Percentiles rank a stretch among this genome's conserved stretches.
phyloP scores from a whole-genome alignment of 208 protist species.

The Acanthamoeba castellanii region DNA sequence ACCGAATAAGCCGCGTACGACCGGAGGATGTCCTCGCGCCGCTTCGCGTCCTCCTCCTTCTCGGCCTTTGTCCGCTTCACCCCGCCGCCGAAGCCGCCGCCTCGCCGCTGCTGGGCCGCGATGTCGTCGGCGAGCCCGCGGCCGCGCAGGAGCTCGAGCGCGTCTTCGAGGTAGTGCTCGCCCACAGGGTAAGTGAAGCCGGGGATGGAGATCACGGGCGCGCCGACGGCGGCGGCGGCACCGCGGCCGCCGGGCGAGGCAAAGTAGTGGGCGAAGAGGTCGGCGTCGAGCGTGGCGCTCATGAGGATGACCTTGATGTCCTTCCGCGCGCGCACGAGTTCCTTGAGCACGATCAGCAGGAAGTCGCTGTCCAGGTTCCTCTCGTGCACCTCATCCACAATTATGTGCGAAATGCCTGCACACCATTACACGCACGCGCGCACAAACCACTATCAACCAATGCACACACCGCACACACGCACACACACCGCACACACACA shows the following conservation, averaged over 20 bases:
- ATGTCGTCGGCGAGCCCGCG: not conserved
- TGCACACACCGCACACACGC: too few relatives aligned
- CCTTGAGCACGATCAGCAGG: constrained; percentile 85
- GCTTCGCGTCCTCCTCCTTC: constrained; percentile 71
- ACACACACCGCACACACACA: too few relatives aligned
- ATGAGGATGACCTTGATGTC: constrained; percentile 90
- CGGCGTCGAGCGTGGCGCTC: constrained; percentile 88
- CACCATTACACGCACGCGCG: not conserved
- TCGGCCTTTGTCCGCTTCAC: constrained; percentile 38
- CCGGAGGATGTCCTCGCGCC: not conserved
- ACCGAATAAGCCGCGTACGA: constrained; percentile 9
- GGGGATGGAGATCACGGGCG: constrained; percentile 38
- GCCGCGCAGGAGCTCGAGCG: constrained; percentile 30
- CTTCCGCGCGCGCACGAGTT: constrained; percentile 74
- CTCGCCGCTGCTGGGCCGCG: not conserved
- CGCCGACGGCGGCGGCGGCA: not conserved
- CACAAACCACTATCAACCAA: not conserved
- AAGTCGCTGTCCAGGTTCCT: constrained; percentile 84
- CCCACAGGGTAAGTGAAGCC: constrained; percentile 29
- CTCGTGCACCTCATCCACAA: constrained; percentile 86
- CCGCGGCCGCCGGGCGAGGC: too few relatives aligned
- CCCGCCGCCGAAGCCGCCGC: not conserved
- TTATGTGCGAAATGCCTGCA: constrained; percentile 74
- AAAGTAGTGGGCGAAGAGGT: constrained; percentile 85
- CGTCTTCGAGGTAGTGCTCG: constrained; percentile 36